These are phyloP conservation scores for Stephanodiscus minutulus DNA, from an alignment of 108 stramenopile species.

Conservation along the genomic window DNA sequence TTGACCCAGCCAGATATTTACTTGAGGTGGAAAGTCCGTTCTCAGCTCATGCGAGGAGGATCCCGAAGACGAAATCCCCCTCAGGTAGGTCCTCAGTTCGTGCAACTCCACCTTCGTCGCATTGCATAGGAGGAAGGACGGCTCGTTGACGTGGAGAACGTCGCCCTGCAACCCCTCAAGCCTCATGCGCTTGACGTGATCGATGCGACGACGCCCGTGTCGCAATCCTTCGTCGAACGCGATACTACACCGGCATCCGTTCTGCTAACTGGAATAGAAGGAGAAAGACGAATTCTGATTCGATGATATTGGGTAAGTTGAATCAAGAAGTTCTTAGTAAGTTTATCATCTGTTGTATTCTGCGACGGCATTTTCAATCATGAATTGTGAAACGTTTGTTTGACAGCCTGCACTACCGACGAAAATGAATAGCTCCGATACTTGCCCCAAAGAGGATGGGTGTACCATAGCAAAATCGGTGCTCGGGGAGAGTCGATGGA, in stretches of 20 bases:
- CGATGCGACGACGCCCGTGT: constrained; percentile 16
- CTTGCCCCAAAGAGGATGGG: constrained; percentile 75
- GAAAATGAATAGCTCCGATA: constrained; percentile 54
- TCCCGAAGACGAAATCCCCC: neutral
- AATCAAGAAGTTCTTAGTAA: neutral
- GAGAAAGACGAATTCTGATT: too few relatives aligned
- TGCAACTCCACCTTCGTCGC: constrained; percentile 12
- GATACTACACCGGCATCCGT: too few relatives aligned
- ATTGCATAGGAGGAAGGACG: constrained; percentile 10
- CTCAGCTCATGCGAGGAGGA: neutral
- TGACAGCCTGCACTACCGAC: constrained; percentile 40
- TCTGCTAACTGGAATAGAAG: too few relatives aligned
- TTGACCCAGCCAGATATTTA: constrained; percentile 9
- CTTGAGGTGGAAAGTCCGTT: constrained; percentile 10
- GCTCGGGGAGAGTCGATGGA: constrained; percentile 68
- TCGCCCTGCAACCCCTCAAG: constrained; percentile 27
- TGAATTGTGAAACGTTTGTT: constrained; percentile 14
- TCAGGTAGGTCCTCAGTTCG: neutral
- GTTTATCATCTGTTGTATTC: neutral
- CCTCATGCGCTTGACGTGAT: constrained; percentile 9
- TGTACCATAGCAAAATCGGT: constrained; percentile 51
- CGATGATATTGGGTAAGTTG: too few relatives aligned
- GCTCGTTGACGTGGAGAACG: constrained; percentile 25
- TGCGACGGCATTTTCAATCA: neutral
- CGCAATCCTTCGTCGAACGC: constrained; percentile 20